Conservation (phyloP, 345 rosid genomes). For the Cardamine chenopodiifolia region DNA sequence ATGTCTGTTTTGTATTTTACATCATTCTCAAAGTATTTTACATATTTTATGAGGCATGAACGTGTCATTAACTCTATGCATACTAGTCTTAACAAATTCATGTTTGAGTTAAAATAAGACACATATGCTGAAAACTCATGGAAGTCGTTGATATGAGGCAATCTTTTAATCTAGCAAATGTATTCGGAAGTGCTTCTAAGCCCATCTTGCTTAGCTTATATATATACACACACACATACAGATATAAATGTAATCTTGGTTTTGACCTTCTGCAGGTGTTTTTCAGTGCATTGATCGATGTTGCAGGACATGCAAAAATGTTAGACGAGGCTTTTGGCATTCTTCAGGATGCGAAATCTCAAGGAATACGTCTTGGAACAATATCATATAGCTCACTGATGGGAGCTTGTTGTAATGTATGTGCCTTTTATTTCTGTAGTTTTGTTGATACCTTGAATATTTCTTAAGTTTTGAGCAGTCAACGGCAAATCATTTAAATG, state of each 20-base stretch:
- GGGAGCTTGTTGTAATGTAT: slow-evolving; percentile 98
- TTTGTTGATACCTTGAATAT: slow-evolving; percentile 12
- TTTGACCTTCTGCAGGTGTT: slow-evolving; percentile 60
- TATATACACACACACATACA: background rate
- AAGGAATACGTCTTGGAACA: slow-evolving; percentile 66
- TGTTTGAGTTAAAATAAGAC: slow-evolving; percentile 1
- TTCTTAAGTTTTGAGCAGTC: background rate
- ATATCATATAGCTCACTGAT: slow-evolving; percentile 90
- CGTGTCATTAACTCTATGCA: background rate
- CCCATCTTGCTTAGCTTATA: slow-evolving; percentile 7
- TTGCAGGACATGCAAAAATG: slow-evolving; percentile 84
- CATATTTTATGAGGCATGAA: too few relatives aligned
- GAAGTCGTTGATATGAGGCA: slow-evolving; percentile 14
- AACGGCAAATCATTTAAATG: background rate
- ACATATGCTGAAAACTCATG: slow-evolving; percentile 1
- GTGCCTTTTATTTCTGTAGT: slow-evolving; percentile 42
- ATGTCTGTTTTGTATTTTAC: slow-evolving; percentile 25
- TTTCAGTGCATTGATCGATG: slow-evolving; percentile 84
- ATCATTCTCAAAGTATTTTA: background rate
- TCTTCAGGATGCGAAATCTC: slow-evolving; percentile 62
- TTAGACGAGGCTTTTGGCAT: slow-evolving; percentile 77
- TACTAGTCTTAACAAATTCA: background rate
- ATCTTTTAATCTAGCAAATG: background rate
- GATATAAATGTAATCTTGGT: background rate
- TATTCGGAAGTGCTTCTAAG: slow-evolving; percentile 1